Conservation (phyloP, 768 basidiomycete genomes). For the Kwoniella mangroviensis region DNA sequence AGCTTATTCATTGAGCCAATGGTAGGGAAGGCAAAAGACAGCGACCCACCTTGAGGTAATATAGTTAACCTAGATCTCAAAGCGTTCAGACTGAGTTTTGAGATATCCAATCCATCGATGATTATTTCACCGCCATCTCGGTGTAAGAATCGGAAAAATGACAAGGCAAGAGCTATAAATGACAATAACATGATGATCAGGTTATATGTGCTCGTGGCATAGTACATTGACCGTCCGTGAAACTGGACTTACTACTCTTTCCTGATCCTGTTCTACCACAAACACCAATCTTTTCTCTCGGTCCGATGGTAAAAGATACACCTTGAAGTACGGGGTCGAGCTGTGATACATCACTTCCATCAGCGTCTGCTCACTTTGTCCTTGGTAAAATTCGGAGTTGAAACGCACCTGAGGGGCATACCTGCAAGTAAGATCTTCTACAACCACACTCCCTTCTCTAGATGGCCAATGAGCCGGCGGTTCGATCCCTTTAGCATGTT, state of each 20-base stretch:
- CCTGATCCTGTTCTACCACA: slow-evolving; percentile 54
- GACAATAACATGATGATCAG: neutral
- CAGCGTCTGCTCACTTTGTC: neutral
- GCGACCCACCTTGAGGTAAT: slow-evolving; percentile 57
- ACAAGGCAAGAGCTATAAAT: slow-evolving; percentile 56
- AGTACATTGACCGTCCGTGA: neutral
- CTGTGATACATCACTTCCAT: slow-evolving; percentile 18
- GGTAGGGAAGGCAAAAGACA: slow-evolving; percentile 1
- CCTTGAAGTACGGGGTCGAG: slow-evolving; percentile 58
- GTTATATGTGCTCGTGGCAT: neutral
- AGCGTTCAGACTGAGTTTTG: slow-evolving; percentile 51
- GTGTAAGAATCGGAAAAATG: slow-evolving; percentile 61
- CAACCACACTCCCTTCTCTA: slow-evolving; percentile 54
- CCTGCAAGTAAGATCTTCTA: slow-evolving; percentile 55
- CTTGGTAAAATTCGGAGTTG: neutral
- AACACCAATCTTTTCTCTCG: slow-evolving; percentile 60
- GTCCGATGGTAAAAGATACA: slow-evolving; percentile 58
- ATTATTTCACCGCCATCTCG: slow-evolving; percentile 54
- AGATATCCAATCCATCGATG: slow-evolving; percentile 60
- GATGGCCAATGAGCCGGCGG: slow-evolving; percentile 61
- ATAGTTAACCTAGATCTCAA: slow-evolving; percentile 74
- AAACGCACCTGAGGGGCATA: slow-evolving; percentile 53
- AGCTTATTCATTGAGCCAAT: too few species aligned
- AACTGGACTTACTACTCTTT: slow-evolving; percentile 36
- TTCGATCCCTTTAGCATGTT: slow-evolving; percentile 47